phyloP scores from a whole-genome alignment of 2,329 filamentous ascomycete species.

The Diaporthe nobilis region DNA sequence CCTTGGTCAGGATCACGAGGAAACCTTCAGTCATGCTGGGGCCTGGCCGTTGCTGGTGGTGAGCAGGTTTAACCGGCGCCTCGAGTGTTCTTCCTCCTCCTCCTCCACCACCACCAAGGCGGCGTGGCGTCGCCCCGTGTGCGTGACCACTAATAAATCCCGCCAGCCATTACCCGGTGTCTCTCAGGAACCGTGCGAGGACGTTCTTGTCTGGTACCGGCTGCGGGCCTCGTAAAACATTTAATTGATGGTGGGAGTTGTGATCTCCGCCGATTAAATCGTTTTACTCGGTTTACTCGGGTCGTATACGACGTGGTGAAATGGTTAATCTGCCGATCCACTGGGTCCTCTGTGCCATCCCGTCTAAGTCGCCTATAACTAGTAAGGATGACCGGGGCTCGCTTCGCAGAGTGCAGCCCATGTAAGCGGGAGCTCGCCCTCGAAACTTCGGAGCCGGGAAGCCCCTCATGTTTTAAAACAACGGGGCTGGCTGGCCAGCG shows the following conservation, averaged over 20 bases:
- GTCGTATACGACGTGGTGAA: neutral
- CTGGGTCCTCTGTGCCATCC: conserved; percentile 17
- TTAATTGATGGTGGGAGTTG: conserved; percentile 5
- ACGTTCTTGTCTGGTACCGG: neutral
- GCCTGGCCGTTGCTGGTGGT: conserved; percentile 2
- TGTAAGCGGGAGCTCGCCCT: neutral
- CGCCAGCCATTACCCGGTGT: neutral
- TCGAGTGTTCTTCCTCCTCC: neutral
- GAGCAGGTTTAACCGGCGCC: conserved; percentile 18
- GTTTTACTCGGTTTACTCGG: conserved; percentile 12
- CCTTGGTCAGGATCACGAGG: conserved; percentile 21
- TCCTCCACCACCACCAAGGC: neutral
- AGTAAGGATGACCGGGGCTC: conserved; percentile 2
- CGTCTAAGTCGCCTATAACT: conserved; percentile 15
- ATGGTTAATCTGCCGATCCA: conserved; percentile 24
- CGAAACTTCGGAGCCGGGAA: conserved; percentile 38
- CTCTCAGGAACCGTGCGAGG: neutral
- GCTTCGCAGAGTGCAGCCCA: conserved; percentile 21
- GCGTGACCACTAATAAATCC: neutral
- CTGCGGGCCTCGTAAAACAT: neutral
- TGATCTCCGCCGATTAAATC: conserved; percentile 11
- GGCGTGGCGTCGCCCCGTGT: conserved; percentile 7
- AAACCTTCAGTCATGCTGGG: conserved; percentile 31
- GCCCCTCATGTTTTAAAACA: conserved; percentile 36
- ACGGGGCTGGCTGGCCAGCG: conserved; percentile 26